Base-by-base conservation (phyloP, 2,329 filamentous ascomycete species). In the Calonectria montana region DNA sequence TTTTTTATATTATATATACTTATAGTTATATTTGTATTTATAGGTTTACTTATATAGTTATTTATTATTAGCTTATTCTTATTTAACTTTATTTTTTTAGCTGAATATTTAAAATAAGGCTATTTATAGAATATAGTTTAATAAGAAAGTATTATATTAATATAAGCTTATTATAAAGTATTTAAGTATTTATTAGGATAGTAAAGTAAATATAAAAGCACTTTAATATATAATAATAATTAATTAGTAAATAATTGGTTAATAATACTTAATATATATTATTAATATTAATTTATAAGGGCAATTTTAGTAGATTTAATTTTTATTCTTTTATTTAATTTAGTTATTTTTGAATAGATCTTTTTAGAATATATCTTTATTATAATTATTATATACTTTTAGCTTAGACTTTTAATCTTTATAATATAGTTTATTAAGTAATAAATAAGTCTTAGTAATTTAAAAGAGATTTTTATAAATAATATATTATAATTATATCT, bases 401-500 rank as follows among this genome's bases (percentile, higher is more conserved):
- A 53, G 25, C 48, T 53, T 31, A n/a, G 27, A 35, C 35, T 8
- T 8, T 53, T 21, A 13, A 53, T 21, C 16, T 53, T 53, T 53
- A 13, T 53, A 13, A 10, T 53, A 53, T 53, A 53, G 7, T 53
- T 53, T 12, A 6, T 53, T 12, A 70, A 5, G 21, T 70, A 70
- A 35, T 65, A 70, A 18, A 70, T 50, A 5, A 71, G 45, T 27
- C 25, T 55, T 27, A 71, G 48, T 6, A 13, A 67, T 35, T 71
- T 67, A 31, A 18, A 55, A 41, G 62, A 39, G 25, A 37, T 71
- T 39, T n/a, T 29, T 10, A 71, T 71, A 37, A 71, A 71, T 9
- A 41, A 67, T n/a, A 71, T 67, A 25, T 71, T 21, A 29, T 71
- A 21, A 15, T 71, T 71, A 25, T 71, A 27, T 31, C n/a, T 8